A percentile compares a stretch with the other conserved stretches of the same genome.
Conservation (phyloP, 2,329 filamentous ascomycete genomes). For the Zymoseptoria tritici region DNA sequence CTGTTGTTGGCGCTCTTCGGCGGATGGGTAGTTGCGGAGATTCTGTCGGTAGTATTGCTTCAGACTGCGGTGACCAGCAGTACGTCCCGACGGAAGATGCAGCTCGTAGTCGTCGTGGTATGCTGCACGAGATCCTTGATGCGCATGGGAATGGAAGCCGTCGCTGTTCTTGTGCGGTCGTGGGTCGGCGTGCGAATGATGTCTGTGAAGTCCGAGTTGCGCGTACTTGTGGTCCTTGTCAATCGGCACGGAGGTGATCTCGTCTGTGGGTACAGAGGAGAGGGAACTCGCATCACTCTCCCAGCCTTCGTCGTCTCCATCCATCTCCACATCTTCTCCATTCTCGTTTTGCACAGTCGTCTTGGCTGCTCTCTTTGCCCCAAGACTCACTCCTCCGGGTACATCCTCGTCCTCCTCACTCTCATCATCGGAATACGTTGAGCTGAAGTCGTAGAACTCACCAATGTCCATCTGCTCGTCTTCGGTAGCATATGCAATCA, state of each 20-base stretch:
- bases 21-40: conserved; percentile 71
- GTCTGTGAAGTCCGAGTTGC: conserved; percentile 62
- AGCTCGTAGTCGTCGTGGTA: conserved; percentile 92
- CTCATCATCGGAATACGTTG: conserved; percentile 79
- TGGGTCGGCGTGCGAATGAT: conserved; percentile 63
- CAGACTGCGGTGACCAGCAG: conserved; percentile 81
- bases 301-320: conserved; percentile 71
- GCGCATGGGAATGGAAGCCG: conserved; percentile 75
- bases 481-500: conserved; percentile 84
- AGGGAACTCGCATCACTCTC: conserved; percentile 83
- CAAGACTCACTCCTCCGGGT: conserved; percentile 59
- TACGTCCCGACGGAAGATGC: conserved; percentile 81
- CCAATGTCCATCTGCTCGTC: conserved; percentile 90
- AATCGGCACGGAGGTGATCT: conserved; percentile 71
- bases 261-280: conserved; percentile 78
- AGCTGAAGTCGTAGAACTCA: conserved; percentile 93
- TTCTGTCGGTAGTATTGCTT: conserved; percentile 91
- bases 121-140: conserved; percentile 63
- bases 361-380: conserved; percentile 49
- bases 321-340: conserved; percentile 50
- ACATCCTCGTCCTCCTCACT: conserved; percentile 51
- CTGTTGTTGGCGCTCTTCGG: conserved; percentile 65
- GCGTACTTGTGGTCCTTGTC: conserved; percentile 67
- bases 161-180: conserved; percentile 67
- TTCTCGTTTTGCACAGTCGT: conserved; percentile 39